Percentiles rank a stretch among this genome's conserved stretches.
Conservation (phyloP, 2,329 filamentous ascomycete species). For the Colletotrichum tamarilloi region DNA sequence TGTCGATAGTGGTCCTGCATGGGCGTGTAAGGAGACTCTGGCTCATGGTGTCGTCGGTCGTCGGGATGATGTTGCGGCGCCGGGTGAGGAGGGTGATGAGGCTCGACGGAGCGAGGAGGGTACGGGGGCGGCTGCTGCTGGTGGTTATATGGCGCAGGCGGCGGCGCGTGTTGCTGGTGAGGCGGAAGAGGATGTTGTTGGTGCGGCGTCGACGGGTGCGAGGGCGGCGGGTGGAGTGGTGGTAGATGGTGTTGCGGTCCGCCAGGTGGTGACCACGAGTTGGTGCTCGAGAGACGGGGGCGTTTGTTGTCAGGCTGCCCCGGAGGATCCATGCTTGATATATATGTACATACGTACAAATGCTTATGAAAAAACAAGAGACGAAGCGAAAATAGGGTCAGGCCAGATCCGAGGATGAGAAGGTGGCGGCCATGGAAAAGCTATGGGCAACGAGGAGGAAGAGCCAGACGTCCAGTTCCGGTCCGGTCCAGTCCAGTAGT, state of each 20-base stretch:
- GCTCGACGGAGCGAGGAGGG: constrained; percentile 49
- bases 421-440: constrained; percentile 47
- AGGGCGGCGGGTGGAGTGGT: constrained; percentile 60
- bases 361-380: constrained; percentile 36
- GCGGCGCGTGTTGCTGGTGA: constrained; percentile 50
- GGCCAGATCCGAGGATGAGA: constrained; percentile 35
- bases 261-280: constrained; percentile 55
- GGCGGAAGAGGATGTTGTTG: constrained; percentile 45
- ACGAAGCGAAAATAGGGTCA: constrained; percentile 38
- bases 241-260: constrained; percentile 58
- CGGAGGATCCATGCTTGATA: constrained; percentile 69
- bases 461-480: constrained; percentile 14
- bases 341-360: constrained; percentile 53
- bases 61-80: constrained; percentile 45
- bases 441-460: constrained; percentile 42
- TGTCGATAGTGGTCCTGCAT: constrained; percentile 66
- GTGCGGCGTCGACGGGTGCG: constrained; percentile 46
- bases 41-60: constrained; percentile 68
- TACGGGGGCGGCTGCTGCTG: constrained; percentile 38
- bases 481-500: constrained; percentile 9
- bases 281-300: constrained; percentile 60
- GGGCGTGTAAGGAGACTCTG: constrained; percentile 61
- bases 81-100: constrained; percentile 47
- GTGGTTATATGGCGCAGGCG: constrained; percentile 49
- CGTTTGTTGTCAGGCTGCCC: constrained; percentile 69